These are phyloP conservation scores for Shiraia sp. DNA, from an alignment of 2,329 filamentous ascomycete species.

Conservation along the genomic window DNA sequence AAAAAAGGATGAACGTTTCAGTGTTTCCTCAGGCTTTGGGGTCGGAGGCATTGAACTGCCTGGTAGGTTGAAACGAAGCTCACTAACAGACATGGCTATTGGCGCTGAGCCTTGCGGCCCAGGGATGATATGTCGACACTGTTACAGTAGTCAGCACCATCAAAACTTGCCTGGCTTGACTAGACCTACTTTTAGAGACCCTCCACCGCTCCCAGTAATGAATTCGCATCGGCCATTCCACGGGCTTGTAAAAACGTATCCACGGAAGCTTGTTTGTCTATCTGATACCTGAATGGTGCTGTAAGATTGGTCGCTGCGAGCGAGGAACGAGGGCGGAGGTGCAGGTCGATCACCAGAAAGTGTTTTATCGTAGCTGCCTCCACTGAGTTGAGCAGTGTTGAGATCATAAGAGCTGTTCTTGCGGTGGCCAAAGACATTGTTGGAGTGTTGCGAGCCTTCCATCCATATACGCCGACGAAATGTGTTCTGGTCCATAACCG, in stretches of 20 bases:
- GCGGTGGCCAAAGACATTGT: constrained; percentile 47
- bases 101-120: constrained; percentile 43
- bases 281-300: constrained; percentile 47
- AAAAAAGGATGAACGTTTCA: constrained; percentile 43
- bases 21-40: constrained; percentile 33
- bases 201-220: constrained; percentile 73
- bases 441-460: constrained; percentile 48
- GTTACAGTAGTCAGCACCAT: constrained; percentile 9
- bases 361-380: constrained; percentile 20
- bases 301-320: constrained; percentile 32
- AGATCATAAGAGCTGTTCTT: constrained; percentile 39
- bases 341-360: constrained; percentile 18
- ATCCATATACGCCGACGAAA: constrained; percentile 55
- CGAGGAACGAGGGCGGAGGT: constrained; percentile 20
- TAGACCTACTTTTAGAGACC: constrained; percentile 60
- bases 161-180: not conserved
- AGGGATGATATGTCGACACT: constrained; percentile 72
- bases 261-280: constrained; percentile 56
- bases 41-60: constrained; percentile 48
- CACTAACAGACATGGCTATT: constrained; percentile 65
- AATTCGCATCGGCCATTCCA: constrained; percentile 92
- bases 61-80: constrained; percentile 88
- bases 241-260: constrained; percentile 79
- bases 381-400: constrained; percentile 25
- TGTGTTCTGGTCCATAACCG: constrained; percentile 19